A percentile compares a stretch with the other conserved stretches of the same genome.
phyloP scores from a whole-genome alignment of 345 rosid genomes.

The Bruguiera gymnorhiza region DNA sequence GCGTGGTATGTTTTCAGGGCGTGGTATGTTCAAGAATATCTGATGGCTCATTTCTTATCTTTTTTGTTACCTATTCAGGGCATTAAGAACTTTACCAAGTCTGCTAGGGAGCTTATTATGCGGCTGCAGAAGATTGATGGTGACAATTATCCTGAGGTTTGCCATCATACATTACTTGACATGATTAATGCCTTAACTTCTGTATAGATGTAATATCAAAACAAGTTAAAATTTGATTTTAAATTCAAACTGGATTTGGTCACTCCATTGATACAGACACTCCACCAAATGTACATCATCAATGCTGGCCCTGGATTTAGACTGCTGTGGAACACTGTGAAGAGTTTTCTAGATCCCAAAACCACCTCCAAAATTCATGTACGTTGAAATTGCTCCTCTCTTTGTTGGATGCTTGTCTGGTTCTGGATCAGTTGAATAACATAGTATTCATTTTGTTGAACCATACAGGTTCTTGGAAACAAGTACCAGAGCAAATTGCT shows the following conservation, averaged over 20 bases:
- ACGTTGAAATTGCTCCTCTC: constrained; percentile 22
- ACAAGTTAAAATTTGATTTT: not conserved
- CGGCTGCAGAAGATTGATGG: constrained; percentile 96
- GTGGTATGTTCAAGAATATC: constrained; percentile 53
- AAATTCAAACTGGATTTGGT: constrained; percentile 6
- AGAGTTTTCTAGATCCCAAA: constrained; percentile 87
- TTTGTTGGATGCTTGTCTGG: not conserved
- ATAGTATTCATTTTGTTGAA: constrained; percentile 15
- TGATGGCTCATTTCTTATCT: not conserved
- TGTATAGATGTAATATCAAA: not conserved
- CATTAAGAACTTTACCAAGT: constrained; percentile 80
- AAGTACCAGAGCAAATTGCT: constrained; percentile 82
- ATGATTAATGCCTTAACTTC: not conserved
- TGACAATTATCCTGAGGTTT: constrained; percentile 98
- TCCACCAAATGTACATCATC: constrained; percentile 93
- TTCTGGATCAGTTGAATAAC: constrained; percentile 2
- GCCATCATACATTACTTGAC: constrained; percentile 8
- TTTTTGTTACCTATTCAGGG: constrained; percentile 46
- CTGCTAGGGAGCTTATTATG: constrained; percentile 87
- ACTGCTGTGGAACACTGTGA: constrained; percentile 81
- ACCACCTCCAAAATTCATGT: constrained; percentile 96
- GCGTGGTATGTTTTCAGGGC: constrained; percentile 80
- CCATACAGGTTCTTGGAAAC: constrained; percentile 88
- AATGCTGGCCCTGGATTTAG: constrained; percentile 96
- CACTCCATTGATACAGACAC: constrained; percentile 60